Evolutionary conservation across 805 yeast species (phyloP).

Genomic region (Hanseniaspora lachancei): DNA sequence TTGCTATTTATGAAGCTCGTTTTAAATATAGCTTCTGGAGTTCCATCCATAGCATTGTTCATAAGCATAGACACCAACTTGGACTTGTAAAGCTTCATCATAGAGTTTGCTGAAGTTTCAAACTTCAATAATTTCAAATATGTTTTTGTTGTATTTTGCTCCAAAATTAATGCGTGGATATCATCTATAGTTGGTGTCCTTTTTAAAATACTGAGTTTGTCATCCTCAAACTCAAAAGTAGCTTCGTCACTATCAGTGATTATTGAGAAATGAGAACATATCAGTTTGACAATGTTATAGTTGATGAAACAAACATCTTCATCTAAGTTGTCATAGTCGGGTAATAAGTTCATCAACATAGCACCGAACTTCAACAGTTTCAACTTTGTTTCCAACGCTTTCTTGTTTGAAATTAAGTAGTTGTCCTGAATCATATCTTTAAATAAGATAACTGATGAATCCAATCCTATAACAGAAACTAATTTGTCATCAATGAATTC

Average conservation of each 20-base stretch:
- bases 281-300: neutral
- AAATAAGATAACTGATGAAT: neutral
- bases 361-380: neutral
- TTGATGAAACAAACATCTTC: neutral
- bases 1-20: neutral
- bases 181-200: neutral
- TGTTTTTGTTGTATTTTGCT: neutral
- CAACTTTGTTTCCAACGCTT: neutral
- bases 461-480: neutral
- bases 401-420: neutral
- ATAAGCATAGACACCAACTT: neutral
- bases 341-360: neutral
- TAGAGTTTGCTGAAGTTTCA: neutral
- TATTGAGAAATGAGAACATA: slow-evolving; percentile 1
- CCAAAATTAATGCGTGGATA: neutral
- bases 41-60: neutral
- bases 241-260: neutral
- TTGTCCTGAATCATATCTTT: neutral
- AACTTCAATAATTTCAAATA: neutral
- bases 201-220: neutral
- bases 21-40: neutral
- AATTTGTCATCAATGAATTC: neutral
- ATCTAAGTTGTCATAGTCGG: neutral
- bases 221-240: neutral
- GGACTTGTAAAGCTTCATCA: neutral